phyloP scores from a whole-genome alignment of 768 basidiomycete species.

The Leccinellum luteum region DNA sequence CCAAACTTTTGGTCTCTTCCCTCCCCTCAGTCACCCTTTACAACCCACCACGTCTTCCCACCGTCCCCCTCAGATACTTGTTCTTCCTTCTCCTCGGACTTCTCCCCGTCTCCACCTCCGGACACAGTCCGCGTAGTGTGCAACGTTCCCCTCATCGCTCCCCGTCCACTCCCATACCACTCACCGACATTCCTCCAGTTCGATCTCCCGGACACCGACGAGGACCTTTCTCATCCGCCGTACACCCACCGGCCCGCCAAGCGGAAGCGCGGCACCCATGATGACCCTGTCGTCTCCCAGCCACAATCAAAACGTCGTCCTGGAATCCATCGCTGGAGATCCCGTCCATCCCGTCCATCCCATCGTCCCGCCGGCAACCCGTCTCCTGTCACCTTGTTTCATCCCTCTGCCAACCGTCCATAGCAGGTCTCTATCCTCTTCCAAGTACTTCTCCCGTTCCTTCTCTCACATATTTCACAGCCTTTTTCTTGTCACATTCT shows the following conservation, averaged over 20 bases:
- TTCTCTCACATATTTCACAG: conserved; percentile 17
- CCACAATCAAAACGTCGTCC: conserved; percentile 27
- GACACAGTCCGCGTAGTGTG: conserved; percentile 50
- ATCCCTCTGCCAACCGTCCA: conserved; percentile 17
- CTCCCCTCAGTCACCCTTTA: not conserved
- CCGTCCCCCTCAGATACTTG: conserved; percentile 45
- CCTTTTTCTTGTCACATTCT: conserved; percentile 6
- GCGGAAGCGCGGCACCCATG: conserved; percentile 44
- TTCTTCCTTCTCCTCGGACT: conserved; percentile 25
- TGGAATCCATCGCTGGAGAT: conserved; percentile 14
- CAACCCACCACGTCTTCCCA: conserved; percentile 9
- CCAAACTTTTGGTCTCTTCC: not conserved
- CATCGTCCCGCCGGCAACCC: conserved; percentile 11
- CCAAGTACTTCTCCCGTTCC: not conserved
- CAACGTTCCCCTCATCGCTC: conserved; percentile 66
- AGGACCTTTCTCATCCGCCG: conserved; percentile 68
- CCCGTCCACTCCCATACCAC: conserved; percentile 66
- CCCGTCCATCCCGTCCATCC: conserved; percentile 10
- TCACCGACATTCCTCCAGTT: conserved; percentile 69
- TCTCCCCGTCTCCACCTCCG: conserved; percentile 27
- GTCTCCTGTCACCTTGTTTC: not conserved
- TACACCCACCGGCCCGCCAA: conserved; percentile 56
- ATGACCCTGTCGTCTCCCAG: conserved; percentile 15
- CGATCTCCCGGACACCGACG: conserved; percentile 63
- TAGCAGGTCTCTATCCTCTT: not conserved